Evolutionary conservation across 75 land plant genomes (phyloP).

Genomic region (Gnetum montanum): DNA sequence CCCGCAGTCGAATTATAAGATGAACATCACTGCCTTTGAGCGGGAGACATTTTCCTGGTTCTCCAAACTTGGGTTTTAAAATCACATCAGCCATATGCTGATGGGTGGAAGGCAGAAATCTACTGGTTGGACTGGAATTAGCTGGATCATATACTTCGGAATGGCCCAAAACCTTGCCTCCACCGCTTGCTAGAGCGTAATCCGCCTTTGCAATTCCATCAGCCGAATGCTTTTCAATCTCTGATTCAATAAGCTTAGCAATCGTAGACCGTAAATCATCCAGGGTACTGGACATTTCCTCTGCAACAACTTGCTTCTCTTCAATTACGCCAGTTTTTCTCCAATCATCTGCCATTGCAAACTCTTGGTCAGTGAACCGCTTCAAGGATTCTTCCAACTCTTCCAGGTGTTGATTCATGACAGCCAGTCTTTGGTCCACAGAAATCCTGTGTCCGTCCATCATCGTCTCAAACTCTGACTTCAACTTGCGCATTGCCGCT

Average conservation of each 20-base stretch:
- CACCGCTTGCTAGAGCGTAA: conserved; percentile 78
- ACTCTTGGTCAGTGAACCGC: conserved; percentile 21
- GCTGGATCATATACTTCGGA: conserved; percentile 47
- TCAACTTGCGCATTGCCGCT: conserved; percentile 34
- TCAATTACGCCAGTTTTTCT: conserved; percentile 36
- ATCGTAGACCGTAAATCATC: conserved; percentile 55
- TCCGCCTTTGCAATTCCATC: conserved; percentile 91
- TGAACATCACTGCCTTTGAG: conserved; percentile 78
- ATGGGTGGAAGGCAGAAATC: conserved; percentile 8
- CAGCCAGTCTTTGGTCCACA: conserved; percentile 14
- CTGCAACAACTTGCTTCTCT: conserved; percentile 17
- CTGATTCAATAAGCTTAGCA: conserved; percentile 51
- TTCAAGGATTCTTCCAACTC: conserved; percentile 32
- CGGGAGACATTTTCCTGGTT: conserved; percentile 90
- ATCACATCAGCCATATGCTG: conserved; percentile 54
- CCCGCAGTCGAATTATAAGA: conserved; percentile 65
- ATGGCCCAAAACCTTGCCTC: conserved; percentile 70
- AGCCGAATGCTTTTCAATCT: conserved; percentile 84
- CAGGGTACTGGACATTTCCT: conserved; percentile 28
- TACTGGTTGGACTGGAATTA: conserved; percentile 6
- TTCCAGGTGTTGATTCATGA: conserved; percentile 17
- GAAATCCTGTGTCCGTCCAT: conserved; percentile 14
- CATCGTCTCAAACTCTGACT: conserved; percentile 23
- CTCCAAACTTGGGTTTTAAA: conserved; percentile 86
- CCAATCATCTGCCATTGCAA: conserved; percentile 36